These are phyloP conservation scores for Phytophthora pistaciae DNA, from an alignment of 352 stramenopile species.

Conservation along the genomic window DNA sequence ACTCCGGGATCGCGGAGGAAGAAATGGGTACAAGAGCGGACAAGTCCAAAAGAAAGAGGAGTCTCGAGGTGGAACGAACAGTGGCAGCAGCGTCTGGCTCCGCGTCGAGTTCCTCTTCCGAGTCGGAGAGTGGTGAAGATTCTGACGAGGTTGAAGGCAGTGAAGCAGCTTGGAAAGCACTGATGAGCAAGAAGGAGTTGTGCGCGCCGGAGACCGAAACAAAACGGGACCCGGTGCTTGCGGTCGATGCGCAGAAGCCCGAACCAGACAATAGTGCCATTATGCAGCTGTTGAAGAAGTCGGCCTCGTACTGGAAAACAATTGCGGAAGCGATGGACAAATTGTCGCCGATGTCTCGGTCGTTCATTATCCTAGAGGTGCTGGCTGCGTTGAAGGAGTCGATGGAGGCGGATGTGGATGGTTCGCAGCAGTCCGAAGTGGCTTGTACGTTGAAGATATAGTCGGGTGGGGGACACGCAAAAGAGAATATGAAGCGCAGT, in stretches of 20 bases:
- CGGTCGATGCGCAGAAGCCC: neutral
- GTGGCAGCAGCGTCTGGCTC: neutral
- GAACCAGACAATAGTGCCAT: neutral
- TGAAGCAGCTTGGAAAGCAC: conserved; percentile 10
- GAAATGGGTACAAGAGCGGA: too few species aligned
- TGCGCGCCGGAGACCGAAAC: too few species aligned
- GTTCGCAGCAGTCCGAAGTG: neutral
- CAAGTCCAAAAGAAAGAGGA: too few species aligned
- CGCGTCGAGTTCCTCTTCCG: neutral
- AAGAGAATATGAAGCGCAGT: neutral
- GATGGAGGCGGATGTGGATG: neutral
- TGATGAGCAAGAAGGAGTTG: neutral
- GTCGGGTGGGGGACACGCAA: neutral
- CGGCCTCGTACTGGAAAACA: neutral
- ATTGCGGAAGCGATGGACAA: neutral
- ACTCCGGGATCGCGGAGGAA: neutral
- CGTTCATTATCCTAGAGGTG: neutral
- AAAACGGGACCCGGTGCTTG: neutral
- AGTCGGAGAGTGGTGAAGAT: neutral
- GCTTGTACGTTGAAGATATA: neutral
- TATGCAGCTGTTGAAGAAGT: neutral
- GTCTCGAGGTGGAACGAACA: too few species aligned
- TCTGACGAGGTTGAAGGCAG: neutral
- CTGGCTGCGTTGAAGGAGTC: neutral
- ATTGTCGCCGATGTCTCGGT: neutral